phyloP scores from a whole-genome alignment of 768 basidiomycete species.

The Rhodotorula paludigena region DNA sequence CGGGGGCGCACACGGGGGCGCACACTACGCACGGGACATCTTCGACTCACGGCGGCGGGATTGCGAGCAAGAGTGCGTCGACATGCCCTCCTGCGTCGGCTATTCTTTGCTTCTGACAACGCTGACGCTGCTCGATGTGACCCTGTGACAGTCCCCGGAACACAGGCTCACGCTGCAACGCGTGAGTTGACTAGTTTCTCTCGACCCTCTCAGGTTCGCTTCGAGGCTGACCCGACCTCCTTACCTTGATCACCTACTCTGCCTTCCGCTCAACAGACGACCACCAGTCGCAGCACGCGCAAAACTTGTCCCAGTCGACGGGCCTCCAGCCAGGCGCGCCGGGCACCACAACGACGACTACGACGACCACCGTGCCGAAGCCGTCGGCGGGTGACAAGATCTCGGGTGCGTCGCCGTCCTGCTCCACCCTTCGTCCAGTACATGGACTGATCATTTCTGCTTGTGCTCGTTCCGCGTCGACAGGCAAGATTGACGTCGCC shows the following conservation, averaged over 20 bases:
- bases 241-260: not conserved
- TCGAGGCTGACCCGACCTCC: no score
- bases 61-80: conserved; percentile 9
- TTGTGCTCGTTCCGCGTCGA: not conserved
- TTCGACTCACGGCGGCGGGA: not conserved
- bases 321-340: conserved; percentile 3
- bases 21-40: not conserved
- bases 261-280: not conserved
- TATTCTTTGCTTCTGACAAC: not conserved
- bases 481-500: conserved; percentile 25
- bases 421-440: no score
- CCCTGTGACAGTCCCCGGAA: conserved; percentile 9
- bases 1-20: not conserved
- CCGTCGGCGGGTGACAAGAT: conserved; percentile 26
- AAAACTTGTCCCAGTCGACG: not conserved
- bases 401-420: not conserved
- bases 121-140: not conserved
- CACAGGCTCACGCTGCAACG: conserved; percentile 7
- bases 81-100: not conserved
- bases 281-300: conserved; percentile 8
- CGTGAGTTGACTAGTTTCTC: no score
- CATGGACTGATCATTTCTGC: not conserved
- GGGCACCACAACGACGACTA: not conserved
- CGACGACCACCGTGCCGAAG: conserved; percentile 1
- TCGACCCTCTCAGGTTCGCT: not conserved